These are phyloP conservation scores for Parachaetomium inaequale DNA, from an alignment of 495 filamentous ascomycete genomes.

Conservation along the genomic window DNA sequence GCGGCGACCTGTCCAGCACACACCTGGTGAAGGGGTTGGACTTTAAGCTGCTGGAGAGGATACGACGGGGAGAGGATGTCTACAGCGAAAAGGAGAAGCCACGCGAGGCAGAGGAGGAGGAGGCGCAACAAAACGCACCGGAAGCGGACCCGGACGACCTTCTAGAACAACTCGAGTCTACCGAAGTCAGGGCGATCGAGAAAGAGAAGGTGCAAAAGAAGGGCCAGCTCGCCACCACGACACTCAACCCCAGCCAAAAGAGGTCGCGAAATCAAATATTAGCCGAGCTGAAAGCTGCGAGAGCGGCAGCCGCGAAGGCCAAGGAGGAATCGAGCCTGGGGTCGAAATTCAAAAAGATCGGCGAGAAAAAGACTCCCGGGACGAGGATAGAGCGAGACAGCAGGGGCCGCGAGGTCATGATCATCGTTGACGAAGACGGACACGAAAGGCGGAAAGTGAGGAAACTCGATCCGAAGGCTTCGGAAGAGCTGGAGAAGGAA, in stretches of 20 bases:
- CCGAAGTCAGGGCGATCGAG: constrained; percentile 54
- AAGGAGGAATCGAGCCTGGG: constrained; percentile 59
- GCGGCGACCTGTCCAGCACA: constrained; percentile 73
- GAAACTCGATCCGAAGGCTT: constrained; percentile 42
- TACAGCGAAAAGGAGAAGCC: constrained; percentile 36
- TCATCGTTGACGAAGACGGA: constrained; percentile 82
- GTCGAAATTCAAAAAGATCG: constrained; percentile 78
- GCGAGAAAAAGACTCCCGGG: constrained; percentile 54
- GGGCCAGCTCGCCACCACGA: constrained; percentile 66
- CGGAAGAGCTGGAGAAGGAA: constrained; percentile 36
- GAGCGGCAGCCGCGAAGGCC: constrained; percentile 59
- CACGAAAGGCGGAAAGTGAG: constrained; percentile 82
- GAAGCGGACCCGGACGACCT: constrained; percentile 66
- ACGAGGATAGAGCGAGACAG: constrained; percentile 73
- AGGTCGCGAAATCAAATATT: constrained; percentile 79
- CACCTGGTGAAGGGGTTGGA: constrained; percentile 92
- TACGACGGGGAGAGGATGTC: constrained; percentile 71
- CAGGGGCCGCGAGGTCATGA: constrained; percentile 75
- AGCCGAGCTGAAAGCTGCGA: constrained; percentile 71
- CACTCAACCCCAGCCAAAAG: constrained; percentile 59
- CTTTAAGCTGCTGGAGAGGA: constrained; percentile 70
- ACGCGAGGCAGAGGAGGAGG: constrained; percentile 26
- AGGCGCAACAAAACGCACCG: constrained; percentile 22
- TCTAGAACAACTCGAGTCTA: constrained; percentile 68
- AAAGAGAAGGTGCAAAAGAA: constrained; percentile 64